phyloP scores from a whole-genome alignment of 2,329 filamentous ascomycete genomes.

The Fusarium denticulatum region DNA sequence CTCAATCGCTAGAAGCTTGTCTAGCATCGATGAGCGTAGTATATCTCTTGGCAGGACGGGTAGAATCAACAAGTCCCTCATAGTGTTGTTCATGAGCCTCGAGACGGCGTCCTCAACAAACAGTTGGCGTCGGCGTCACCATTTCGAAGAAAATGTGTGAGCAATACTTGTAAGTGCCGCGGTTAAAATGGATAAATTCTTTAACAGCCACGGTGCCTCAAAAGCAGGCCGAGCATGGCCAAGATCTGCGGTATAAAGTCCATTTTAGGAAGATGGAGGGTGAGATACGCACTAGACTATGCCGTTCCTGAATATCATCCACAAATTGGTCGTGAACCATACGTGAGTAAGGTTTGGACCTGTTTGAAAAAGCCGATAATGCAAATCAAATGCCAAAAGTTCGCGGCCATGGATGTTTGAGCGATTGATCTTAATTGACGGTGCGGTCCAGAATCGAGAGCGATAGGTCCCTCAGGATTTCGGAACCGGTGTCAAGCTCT shows the following conservation, averaged over 20 bases:
- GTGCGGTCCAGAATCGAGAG: neutral
- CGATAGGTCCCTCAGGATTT: neutral
- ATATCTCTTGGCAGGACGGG: neutral
- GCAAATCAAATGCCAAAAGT: slow-evolving; percentile 3
- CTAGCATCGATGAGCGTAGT: neutral
- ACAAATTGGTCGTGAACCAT: slow-evolving; percentile 12
- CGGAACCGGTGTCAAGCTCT: neutral
- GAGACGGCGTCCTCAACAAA: neutral
- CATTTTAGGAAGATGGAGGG: slow-evolving; percentile 23
- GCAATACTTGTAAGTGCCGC: neutral
- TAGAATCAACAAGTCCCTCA: neutral
- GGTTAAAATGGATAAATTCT: slow-evolving; percentile 22
- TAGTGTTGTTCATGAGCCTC: neutral
- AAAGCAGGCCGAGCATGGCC: slow-evolving; percentile 14
- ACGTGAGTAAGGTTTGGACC: slow-evolving; percentile 5
- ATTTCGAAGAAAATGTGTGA: neutral
- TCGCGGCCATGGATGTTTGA: neutral
- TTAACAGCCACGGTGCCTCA: slow-evolving; percentile 17
- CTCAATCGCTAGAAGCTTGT: neutral
- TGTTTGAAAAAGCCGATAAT: neutral
- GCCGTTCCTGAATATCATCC: slow-evolving; percentile 34
- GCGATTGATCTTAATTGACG: neutral
- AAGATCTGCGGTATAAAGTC: slow-evolving; percentile 30
- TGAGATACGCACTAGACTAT: slow-evolving; percentile 13
- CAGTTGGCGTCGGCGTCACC: neutral